Conservation (phyloP, 345 rosid species). For the Hypericum androsaemum region DNA sequence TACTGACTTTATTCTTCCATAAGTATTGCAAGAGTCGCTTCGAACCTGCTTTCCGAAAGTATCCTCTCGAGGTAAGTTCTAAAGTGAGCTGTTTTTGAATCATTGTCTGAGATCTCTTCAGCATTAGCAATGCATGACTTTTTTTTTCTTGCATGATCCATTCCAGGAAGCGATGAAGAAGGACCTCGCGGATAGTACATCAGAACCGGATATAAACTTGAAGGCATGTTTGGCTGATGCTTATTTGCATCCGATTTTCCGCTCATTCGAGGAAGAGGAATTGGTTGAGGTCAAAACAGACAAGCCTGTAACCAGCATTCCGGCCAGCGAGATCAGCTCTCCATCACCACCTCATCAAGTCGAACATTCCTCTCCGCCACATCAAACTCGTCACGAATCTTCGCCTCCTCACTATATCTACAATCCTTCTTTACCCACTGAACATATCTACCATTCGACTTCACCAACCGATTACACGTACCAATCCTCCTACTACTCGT, state of each 20-base stretch:
- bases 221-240: conserved; percentile 79
- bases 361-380: conserved; percentile 19
- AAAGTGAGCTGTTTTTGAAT: not conserved
- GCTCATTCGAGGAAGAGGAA: conserved; percentile 49
- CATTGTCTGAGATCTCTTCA: not conserved
- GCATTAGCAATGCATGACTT: not conserved
- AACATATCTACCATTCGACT: not conserved
- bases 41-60: conserved; percentile 81
- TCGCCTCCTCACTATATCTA: conserved; percentile 16
- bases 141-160: not conserved
- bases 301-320: conserved; percentile 17
- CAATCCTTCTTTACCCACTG: conserved; percentile 19
- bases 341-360: conserved; percentile 47
- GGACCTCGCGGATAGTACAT: conserved; percentile 46
- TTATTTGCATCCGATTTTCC: conserved; percentile 89
- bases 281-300: conserved; percentile 30
- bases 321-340: conserved; percentile 38
- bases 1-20: conserved; percentile 75
- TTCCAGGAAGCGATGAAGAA: conserved; percentile 90
- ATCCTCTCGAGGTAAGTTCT: conserved; percentile 73
- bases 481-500: conserved; percentile 12
- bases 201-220: conserved; percentile 50
- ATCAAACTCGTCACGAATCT: no score
- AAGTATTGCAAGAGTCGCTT: conserved; percentile 87
- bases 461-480: no score